Evolutionary conservation across 2,329 filamentous ascomycete genomes (phyloP), one percentile per base, ranked within the genome.

Genomic region (Alternaria tenuissima): DNA sequence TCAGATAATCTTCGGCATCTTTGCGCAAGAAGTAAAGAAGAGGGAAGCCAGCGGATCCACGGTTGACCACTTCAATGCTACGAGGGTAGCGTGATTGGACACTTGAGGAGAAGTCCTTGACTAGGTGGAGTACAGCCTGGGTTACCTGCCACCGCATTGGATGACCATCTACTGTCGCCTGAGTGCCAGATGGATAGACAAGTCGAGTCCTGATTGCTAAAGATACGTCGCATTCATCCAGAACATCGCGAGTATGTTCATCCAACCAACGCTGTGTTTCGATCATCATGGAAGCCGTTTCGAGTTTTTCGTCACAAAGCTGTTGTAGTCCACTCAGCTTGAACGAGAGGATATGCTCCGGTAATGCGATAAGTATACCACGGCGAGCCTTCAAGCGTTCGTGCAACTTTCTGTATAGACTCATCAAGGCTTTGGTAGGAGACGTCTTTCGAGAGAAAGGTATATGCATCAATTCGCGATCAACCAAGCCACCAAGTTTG

Each of bases 271-370:
- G 59, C 28, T 89, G 85, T 0, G 81, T 80, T 0, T 74, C 70
- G 2, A 89, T 76, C 82, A 91, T 86, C 1, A 65, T 67, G 0
- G 65, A 70, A 0, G 85, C 83, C 34, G 83, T 76, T 0, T 72
- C 53, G 0, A 80, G 55, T 3, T 81, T 75, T 1, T 74, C 73
- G 47, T 89, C 84, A 0, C 83, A 81, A 0, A 90, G 70, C 2
- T 82, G 81, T 63, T 91, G 87, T 0, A 87, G 68, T 0, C 87
- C 87, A 59, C 87, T 88, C 2, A 91, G 78, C 66, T 85, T 86
- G 72, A 89, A 90, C 0, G 89, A 91, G 6, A 91, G 76, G 0
- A 88, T 78, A 61, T 91, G 86, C 55, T 91, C 89, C 0, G 89
- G 89, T 1, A 88, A 81, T 0, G 83, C 81, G 0, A 91, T 74